Conservation (phyloP, 2,329 filamentous ascomycete genomes). For the Lachnellula subtilissima region DNA sequence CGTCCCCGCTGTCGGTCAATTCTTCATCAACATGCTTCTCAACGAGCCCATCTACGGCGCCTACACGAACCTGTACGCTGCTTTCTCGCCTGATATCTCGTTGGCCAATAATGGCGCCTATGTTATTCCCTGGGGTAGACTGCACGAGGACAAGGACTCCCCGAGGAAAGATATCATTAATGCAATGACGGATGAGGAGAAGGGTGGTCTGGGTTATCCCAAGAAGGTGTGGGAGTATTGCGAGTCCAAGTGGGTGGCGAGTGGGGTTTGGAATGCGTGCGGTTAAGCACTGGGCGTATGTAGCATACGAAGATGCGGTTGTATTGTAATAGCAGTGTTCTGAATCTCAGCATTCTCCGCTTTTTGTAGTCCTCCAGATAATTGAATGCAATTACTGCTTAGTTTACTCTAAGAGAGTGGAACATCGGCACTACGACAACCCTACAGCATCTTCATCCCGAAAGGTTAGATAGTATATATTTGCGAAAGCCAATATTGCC, state of each 20-base stretch:
- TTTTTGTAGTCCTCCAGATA: too few species aligned
- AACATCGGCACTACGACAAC: too few species aligned
- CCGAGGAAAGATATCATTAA: conserved; percentile 3
- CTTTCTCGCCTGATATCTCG: conserved; percentile 5
- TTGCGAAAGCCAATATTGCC: too few species aligned
- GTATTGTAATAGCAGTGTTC: too few species aligned
- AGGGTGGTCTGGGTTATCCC: neutral
- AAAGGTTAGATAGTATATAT: too few species aligned
- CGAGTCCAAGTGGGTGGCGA: neutral
- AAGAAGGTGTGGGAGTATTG: conserved; percentile 7
- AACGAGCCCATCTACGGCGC: conserved; percentile 4
- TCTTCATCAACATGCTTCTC: conserved; percentile 10
- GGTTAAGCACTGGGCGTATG: too few species aligned
- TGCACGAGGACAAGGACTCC: neutral
- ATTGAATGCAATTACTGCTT: too few species aligned
- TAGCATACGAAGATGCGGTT: too few species aligned
- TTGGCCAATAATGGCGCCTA: conserved; percentile 5
- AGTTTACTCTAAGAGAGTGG: too few species aligned
- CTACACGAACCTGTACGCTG: conserved; percentile 8
- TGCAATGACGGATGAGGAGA: conserved; percentile 2
- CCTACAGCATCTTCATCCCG: too few species aligned
- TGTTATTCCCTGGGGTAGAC: conserved; percentile 18
- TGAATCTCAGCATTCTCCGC: too few species aligned
- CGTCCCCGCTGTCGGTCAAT: conserved; percentile 2
- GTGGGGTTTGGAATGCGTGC: too few species aligned